A percentile compares a stretch with the other conserved stretches of the same genome.
Evolutionary conservation across 1,284 basidiomycete species (phyloP).

Genomic region (Cutaneotrichosporon dermatis): DNA sequence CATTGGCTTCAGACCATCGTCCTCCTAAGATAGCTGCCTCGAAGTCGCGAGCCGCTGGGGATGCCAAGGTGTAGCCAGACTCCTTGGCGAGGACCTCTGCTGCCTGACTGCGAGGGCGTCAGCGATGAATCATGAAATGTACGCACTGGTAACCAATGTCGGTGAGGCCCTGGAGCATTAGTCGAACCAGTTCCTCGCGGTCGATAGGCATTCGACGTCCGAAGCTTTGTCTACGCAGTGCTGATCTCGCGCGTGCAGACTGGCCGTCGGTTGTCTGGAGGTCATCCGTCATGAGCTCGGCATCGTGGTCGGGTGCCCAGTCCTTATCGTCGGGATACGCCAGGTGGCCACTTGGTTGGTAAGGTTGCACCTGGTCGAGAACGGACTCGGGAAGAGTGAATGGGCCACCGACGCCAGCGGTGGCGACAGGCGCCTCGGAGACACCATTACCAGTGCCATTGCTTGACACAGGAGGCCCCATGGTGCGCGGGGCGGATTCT

Average conservation of each 20-base stretch:
- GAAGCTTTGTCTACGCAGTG: constrained; percentile 13
- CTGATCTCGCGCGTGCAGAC: neutral
- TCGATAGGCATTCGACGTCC: constrained; percentile 55
- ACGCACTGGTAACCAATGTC: constrained; percentile 92
- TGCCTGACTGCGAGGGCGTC: constrained; percentile 60
- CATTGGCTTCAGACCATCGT: constrained; percentile 76
- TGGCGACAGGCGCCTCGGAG: constrained; percentile 1
- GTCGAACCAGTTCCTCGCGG: constrained; percentile 83
- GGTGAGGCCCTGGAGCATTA: constrained; percentile 82
- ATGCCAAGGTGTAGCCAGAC: constrained; percentile 85
- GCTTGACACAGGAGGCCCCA: constrained; percentile 10
- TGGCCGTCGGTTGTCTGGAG: neutral
- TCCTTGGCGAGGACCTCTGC: constrained; percentile 84
- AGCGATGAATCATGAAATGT: neutral
- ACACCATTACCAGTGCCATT: constrained; percentile 12
- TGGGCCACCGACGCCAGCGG: constrained; percentile 1
- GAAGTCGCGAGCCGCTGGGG: constrained; percentile 72
- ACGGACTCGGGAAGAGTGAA: neutral
- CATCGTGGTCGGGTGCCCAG: constrained; percentile 22
- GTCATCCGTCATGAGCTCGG: neutral
- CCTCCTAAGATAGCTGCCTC: constrained; percentile 76
- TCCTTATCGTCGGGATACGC: constrained; percentile 44
- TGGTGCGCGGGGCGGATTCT: constrained; percentile 4
- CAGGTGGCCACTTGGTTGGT: constrained; percentile 21
- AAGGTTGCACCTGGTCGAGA: constrained; percentile 9